phyloP scores from a whole-genome alignment of 2,329 filamentous ascomycete species.

The Penicillium hordei region DNA sequence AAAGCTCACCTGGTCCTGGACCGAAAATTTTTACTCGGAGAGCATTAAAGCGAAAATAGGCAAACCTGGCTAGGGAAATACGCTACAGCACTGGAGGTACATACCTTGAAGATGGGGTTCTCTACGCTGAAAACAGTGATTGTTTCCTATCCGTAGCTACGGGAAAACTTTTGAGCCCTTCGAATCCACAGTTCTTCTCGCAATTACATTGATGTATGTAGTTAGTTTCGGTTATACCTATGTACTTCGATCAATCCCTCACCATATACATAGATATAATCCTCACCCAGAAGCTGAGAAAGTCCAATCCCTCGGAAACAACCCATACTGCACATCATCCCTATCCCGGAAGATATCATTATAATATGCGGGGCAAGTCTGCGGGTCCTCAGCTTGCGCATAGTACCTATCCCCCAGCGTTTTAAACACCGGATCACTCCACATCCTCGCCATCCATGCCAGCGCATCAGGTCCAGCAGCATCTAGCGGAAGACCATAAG shows the following conservation, averaged over 20 bases:
- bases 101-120: background rate
- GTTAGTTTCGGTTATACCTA: background rate
- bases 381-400: conserved; percentile 30
- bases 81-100: background rate
- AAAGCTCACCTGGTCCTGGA: background rate
- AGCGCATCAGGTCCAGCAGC: conserved; percentile 29
- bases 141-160: background rate
- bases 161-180: background rate
- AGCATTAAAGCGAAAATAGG: background rate
- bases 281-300: conserved; percentile 20
- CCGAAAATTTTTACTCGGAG: no score
- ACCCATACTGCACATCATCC: conserved; percentile 28
- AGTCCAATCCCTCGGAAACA: conserved; percentile 32
- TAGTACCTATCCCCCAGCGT: conserved; percentile 27
- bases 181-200: background rate
- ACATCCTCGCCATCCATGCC: conserved; percentile 37
- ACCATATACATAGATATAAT: background rate
- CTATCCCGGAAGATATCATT: conserved; percentile 32
- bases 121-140: background rate
- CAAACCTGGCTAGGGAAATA: background rate
- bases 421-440: conserved; percentile 31
- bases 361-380: conserved; percentile 31
- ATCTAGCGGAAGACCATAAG: conserved; percentile 32
- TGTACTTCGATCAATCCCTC: background rate
- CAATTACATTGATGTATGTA: background rate